Evolutionary conservation across 768 basidiomycete genomes (phyloP), one percentile per base, ranked within the genome.

Genomic region (Trametes villosa): DNA sequence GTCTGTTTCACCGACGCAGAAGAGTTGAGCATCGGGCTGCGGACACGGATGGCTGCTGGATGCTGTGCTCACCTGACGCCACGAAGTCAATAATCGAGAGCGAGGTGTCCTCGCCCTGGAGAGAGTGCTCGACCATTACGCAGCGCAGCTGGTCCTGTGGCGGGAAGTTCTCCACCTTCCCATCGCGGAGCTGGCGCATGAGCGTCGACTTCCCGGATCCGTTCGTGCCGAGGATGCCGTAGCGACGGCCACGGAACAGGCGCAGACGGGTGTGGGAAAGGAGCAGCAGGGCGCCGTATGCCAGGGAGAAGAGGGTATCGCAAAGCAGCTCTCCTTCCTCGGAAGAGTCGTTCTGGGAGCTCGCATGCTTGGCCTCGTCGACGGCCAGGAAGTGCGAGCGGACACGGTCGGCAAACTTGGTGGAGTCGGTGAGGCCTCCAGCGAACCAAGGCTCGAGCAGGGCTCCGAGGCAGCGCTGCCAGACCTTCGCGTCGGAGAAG

Each of bases 131-230:
- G 33, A 98, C 96, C 95, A 98, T 98, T 60, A 97, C 86, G 67
- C 91, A 91, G 47, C 91, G 85, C 50, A 98, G 78, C 74, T 94
- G 82, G 63, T 88, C 86, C 66, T 87, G 94, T 6, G 93, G 84
- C 20, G 96, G 96, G 77, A 98, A 98, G 71, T 95, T 95, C 76
- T 98, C 96, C 8, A 92, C 90, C 77, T 98, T 98, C 60, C 92
- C 91, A 70, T 96, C 94, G 58, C 92, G 86, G 63, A 98, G 86
- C 70, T 96, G 95, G 68, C 95, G 92, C 88, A 98, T 88, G 42
- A 98, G 84, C 3, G 96, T 98, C 18, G 91, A 92, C 76, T 98
- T 98, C 65, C 96, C 96, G 58, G 92, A 89, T 62, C 96, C 96
- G 73, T 98, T 98, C n/a, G 91, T 83, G 29, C 95, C 96, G 47